Base-by-base conservation (phyloP, 306 rosid species). In the Cicer pinnatifidum region DNA sequence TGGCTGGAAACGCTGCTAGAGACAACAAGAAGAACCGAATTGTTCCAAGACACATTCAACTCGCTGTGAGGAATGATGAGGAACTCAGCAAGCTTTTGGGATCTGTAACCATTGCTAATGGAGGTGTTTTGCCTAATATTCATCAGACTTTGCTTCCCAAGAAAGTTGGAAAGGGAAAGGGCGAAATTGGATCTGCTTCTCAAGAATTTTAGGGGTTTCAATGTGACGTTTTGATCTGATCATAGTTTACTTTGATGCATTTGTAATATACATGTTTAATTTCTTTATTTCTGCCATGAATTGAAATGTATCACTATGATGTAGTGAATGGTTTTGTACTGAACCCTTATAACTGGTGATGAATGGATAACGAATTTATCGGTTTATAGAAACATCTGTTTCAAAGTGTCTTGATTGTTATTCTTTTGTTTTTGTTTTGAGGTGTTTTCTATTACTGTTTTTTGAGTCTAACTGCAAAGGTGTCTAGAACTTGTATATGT, bases 11-110 rank as follows among this genome's bases (percentile, higher is more conserved):
- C 9, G 97, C 97, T 4, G 97, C 97, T 0, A 88, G 96, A 46
- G 97, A 92, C n/a, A 90, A 90, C 86, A 89, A 89, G 93, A 92
- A 90, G 88, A 92, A 88, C 1, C 86, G 97, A 0, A 92, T 92
- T 67, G 96, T 90, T 6, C 96, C 97, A 0, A 90, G 97, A 77
- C 97, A 92, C 19, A 92, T 92, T 69, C 97, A 92, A 11, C 94
- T 92, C 15, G 97, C 96, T 0, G 97, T 92, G 71, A 84, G 96
- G 82, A 92, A 92, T 1, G 97, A 92, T 3, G 97, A 92, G 51
- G 97, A 92, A 60, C 75, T 92, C 0, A 88, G 96, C 84, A 88
- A 92, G 84, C 91, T 92, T 11, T 69, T 92, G 82, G 96, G 96
- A 6, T 51, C 92, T 2, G 97, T 92, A 0, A 88, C 92, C 12